Evolutionary conservation across 2,329 filamentous ascomycete species (phyloP), one percentile per base, ranked within the genome.

Genomic region (Metarhizium anisopliae): DNA sequence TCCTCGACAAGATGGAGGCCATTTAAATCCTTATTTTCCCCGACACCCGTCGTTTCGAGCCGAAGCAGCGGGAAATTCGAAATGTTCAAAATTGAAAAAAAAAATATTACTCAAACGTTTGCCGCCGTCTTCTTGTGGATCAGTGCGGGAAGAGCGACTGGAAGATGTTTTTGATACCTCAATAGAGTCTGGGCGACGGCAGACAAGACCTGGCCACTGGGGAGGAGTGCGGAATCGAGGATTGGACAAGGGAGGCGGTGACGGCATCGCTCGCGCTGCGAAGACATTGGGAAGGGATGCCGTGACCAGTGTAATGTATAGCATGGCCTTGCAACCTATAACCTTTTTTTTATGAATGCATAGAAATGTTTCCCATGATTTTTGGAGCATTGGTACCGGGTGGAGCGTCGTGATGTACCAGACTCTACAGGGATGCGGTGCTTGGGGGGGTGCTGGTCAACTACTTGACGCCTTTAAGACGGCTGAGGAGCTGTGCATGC

Each of bases 1-100:
- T 99, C 69, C 82, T 99, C 69, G 84, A 92, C 79, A 90, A 94
- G 82, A 95, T 99, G 91, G 93, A 97, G 80, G 76, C 78, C 64
- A 67, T 85, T 71, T 87, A 82, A 81, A 51, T 47, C 54, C 60
- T 56, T 54, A 56, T 60, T 20, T 47, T 35, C 32, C 32, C 32
- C 32, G 32, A 35, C 32, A 11, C 32, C 25, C 25, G 4, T 25
- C 32, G 51, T 38, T 25, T 32, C 25, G 6, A 47, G 11, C 30
- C 14, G 6, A 49, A n/a, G 32, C 36, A 18, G 29, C 32, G n/a
- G 29, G 10, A 36, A 47, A 40, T 11, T 36, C 7, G 7, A 6
- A 14, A 20, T 16, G 40, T 25, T 25, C 25, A 25, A 25, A 25
- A 25, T 25, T 25, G 25, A 38, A 47, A 10, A 7, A 25, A 14